Percentiles rank a stretch among this genome's conserved stretches.
These are phyloP conservation scores for Kwoniella sp. DNA, from an alignment of 768 basidiomycete genomes.

Conservation along the genomic window DNA sequence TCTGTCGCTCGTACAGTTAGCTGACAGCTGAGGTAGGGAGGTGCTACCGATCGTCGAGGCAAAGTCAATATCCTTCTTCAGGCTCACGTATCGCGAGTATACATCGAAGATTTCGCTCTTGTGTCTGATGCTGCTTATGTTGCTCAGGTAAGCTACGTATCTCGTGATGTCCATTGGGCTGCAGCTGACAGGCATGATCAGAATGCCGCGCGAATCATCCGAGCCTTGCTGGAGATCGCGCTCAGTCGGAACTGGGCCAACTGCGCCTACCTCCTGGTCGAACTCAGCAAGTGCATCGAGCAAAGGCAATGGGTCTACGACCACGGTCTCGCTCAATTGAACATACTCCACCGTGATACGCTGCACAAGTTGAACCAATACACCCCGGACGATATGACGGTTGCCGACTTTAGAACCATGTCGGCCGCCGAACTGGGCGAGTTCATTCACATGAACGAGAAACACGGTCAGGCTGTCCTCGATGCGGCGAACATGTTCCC, in stretches of 20 bases:
- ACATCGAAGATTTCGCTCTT: slow-evolving; percentile 91
- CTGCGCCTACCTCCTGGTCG: slow-evolving; percentile 75
- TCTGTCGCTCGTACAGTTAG: background rate
- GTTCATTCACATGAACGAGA: slow-evolving; percentile 81
- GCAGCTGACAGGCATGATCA: slow-evolving; percentile 23
- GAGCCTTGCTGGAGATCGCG: slow-evolving; percentile 92
- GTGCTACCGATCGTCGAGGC: slow-evolving; percentile 66
- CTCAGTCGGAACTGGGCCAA: slow-evolving; percentile 90
- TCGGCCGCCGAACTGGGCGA: slow-evolving; percentile 72
- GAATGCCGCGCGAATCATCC: slow-evolving; percentile 89
- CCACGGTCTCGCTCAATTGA: slow-evolving; percentile 78
- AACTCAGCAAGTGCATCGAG: slow-evolving; percentile 90
- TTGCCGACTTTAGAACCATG: slow-evolving; percentile 70
- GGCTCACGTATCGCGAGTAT: slow-evolving; percentile 76
- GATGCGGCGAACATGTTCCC: slow-evolving; percentile 85
- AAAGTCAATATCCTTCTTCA: slow-evolving; percentile 97
- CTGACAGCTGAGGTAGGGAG: slow-evolving; percentile 61
- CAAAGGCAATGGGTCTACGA: slow-evolving; percentile 93
- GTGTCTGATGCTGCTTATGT: slow-evolving; percentile 93
- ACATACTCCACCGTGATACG: slow-evolving; percentile 73
- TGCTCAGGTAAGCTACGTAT: slow-evolving; percentile 64
- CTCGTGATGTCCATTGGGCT: too few species aligned
- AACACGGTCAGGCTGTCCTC: slow-evolving; percentile 76
- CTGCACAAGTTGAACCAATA: slow-evolving; percentile 75
- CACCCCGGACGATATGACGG: slow-evolving; percentile 72